These are phyloP conservation scores for Trypanosoma platydactyli DNA, from an alignment of 208 protist genomes.

Conservation along the genomic window DNA sequence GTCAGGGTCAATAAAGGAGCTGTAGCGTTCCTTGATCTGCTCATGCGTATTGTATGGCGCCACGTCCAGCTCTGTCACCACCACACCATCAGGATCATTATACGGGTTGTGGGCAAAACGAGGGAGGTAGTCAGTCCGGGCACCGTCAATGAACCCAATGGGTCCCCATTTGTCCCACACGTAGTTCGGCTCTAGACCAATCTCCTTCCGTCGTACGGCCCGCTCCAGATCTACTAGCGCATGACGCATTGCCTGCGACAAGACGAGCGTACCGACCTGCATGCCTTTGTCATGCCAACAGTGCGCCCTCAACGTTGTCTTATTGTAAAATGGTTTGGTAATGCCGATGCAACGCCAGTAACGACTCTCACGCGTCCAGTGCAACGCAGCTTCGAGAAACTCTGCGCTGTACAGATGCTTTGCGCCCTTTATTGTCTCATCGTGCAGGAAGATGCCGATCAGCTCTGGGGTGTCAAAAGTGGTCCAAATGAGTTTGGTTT, in stretches of 20 bases:
- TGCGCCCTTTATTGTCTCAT: constrained; percentile 83
- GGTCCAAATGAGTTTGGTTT: constrained; percentile 88
- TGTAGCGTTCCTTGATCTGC: constrained; percentile 85
- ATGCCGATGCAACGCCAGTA: constrained; percentile 93
- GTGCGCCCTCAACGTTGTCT: constrained; percentile 77
- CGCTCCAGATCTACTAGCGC: constrained; percentile 90
- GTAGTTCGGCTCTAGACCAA: constrained; percentile 85
- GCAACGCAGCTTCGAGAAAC: constrained; percentile 75
- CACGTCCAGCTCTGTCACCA: constrained; percentile 87
- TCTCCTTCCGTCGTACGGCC: constrained; percentile 76
- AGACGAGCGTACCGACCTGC: constrained; percentile 78
- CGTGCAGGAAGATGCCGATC: constrained; percentile 83
- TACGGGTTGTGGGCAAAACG: constrained; percentile 88
- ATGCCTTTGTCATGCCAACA: constrained; percentile 87
- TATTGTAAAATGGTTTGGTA: constrained; percentile 89
- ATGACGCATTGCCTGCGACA: constrained; percentile 89
- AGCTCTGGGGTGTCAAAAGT: constrained; percentile 88
- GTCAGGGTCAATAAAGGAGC: constrained; percentile 82
- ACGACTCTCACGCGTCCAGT: constrained; percentile 79
- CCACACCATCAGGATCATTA: constrained; percentile 88
- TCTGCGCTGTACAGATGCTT: constrained; percentile 59
- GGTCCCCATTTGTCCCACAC: constrained; percentile 91
- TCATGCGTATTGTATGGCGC: constrained; percentile 89
- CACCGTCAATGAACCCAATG: constrained; percentile 89
- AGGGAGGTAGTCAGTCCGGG: constrained; percentile 76